These are phyloP conservation scores for Crepidotus variabilis DNA, from an alignment of 768 basidiomycete genomes.

Conservation along the genomic window DNA sequence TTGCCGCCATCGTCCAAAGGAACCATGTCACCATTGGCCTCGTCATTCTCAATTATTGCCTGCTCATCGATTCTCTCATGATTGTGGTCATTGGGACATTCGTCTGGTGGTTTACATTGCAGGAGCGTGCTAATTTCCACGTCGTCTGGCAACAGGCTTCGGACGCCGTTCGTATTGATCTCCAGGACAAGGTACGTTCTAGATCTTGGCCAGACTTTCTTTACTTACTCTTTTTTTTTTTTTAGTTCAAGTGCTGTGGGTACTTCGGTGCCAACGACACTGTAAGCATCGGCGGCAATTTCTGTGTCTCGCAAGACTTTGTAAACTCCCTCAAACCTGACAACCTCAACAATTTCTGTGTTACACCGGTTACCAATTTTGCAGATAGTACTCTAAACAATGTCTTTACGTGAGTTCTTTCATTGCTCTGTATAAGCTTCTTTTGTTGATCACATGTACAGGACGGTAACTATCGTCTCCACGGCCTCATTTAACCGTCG, in stretches of 20 bases:
- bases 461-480: conserved; percentile 34
- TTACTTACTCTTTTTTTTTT: not conserved
- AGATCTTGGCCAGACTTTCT: not conserved
- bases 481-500: not conserved
- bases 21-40: conserved; percentile 69
- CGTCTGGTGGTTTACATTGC: conserved; percentile 80
- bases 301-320: conserved; percentile 48
- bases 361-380: conserved; percentile 60
- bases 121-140: conserved; percentile 67
- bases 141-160: conserved; percentile 47
- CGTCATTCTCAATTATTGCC: conserved; percentile 71
- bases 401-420: conserved; percentile 72
- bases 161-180: conserved; percentile 40
- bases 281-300: conserved; percentile 55
- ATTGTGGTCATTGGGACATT: conserved; percentile 64
- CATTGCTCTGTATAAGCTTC: not conserved
- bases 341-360: conserved; percentile 57
- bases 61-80: conserved; percentile 59
- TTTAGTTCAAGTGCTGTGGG: conserved; percentile 82
- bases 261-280: conserved; percentile 69
- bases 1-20: conserved; percentile 66
- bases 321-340: conserved; percentile 35
- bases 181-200: conserved; percentile 70
- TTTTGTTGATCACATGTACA: conserved; percentile 18
- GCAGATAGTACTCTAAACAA: conserved; percentile 76